A percentile compares a stretch with the other conserved stretches of the same genome.
These are phyloP conservation scores for Candida golubevii DNA, from an alignment of 805 yeast genomes.

Conservation along the genomic window DNA sequence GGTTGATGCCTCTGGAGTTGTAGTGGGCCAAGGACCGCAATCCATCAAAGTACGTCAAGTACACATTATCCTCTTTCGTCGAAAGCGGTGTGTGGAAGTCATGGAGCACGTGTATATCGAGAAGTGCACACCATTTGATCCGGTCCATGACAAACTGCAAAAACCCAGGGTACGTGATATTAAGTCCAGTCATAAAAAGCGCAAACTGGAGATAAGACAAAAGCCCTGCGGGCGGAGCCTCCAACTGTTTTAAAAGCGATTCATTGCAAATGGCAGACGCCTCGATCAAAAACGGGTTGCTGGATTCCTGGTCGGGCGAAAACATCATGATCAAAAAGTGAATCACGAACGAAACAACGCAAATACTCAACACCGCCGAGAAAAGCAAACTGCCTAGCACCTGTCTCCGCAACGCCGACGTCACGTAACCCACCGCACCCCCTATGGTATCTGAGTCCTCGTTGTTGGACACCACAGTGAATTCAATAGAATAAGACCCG, in stretches of 20 bases:
- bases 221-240: constrained; percentile 48
- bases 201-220: constrained; percentile 56
- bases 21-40: constrained; percentile 35
- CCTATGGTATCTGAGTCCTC: constrained; percentile 36
- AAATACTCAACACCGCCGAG: constrained; percentile 34
- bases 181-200: constrained; percentile 51
- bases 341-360: constrained; percentile 38
- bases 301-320: constrained; percentile 57
- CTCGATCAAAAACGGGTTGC: constrained; percentile 45
- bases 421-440: constrained; percentile 45
- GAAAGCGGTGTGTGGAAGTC: constrained; percentile 5
- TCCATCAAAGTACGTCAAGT: constrained; percentile 40
- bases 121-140: constrained; percentile 54
- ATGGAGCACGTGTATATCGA: constrained; percentile 28
- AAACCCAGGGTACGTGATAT: constrained; percentile 58
- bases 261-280: constrained; percentile 60
- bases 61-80: constrained; percentile 30
- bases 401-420: constrained; percentile 37
- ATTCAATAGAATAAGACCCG: constrained; percentile 43
- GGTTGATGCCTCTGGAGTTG: constrained; percentile 20
- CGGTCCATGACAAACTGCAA: constrained; percentile 51
- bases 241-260: constrained; percentile 49
- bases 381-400: constrained; percentile 33
- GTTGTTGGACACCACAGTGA: constrained; percentile 41
- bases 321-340: constrained; percentile 39